These are phyloP conservation scores for Oenanthe javanica DNA, from an alignment of 140 eudicot genomes.

Conservation along the genomic window DNA sequence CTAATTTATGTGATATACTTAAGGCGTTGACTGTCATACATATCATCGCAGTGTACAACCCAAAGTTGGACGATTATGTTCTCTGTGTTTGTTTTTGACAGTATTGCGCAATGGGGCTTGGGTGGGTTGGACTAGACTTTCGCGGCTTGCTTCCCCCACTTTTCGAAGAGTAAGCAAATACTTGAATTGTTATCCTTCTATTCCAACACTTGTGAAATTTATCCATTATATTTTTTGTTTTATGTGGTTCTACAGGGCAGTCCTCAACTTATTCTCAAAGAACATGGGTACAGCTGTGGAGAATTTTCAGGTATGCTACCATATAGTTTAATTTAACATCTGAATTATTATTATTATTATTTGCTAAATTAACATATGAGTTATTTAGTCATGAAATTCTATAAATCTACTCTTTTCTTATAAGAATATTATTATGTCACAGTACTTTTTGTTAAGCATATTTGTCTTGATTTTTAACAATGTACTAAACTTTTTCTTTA, in stretches of 20 bases:
- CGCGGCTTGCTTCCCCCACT: conserved; percentile 98
- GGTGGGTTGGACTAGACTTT: conserved; percentile 96
- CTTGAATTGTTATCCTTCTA: background rate
- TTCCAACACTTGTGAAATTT: background rate
- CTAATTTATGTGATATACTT: background rate
- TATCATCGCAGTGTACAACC: background rate
- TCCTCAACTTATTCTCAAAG: conserved; percentile 72
- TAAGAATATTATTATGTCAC: background rate
- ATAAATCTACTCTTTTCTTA: background rate
- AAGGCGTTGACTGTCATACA: background rate
- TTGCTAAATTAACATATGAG: background rate
- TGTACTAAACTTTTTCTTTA: conserved; percentile 7
- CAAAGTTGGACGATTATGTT: background rate
- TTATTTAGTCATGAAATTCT: background rate
- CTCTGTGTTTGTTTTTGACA: conserved; percentile 30
- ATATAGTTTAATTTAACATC: background rate
- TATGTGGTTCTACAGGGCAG: conserved; percentile 57
- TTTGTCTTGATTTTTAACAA: background rate
- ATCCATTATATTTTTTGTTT: background rate
- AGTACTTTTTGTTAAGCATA: background rate
- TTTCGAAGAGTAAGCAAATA: conserved; percentile 74
- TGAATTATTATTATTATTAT: no score
- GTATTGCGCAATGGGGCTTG: conserved; percentile 98
- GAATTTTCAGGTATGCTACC: conserved; percentile 75
- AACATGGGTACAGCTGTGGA: conserved; percentile 88